These are phyloP conservation scores for Schizophyllum commune DNA, from an alignment of 1,284 basidiomycete genomes.

Conservation along the genomic window DNA sequence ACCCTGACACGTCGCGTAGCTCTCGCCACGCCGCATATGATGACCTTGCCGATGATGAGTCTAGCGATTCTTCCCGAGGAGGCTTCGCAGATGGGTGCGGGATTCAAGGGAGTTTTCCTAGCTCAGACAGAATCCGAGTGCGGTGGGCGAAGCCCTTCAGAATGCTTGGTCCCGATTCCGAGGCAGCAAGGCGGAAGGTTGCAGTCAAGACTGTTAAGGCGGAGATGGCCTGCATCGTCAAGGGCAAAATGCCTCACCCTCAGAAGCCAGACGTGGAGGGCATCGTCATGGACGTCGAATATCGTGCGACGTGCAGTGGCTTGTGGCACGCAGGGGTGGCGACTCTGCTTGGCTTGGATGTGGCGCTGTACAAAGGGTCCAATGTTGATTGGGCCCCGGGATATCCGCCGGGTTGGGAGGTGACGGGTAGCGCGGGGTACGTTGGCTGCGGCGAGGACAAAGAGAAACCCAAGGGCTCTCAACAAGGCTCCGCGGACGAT, in stretches of 20 bases:
- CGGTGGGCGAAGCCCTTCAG: conserved; percentile 69
- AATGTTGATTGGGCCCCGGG: conserved; percentile 59
- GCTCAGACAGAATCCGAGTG: conserved; percentile 62
- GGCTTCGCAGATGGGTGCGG: conserved; percentile 54
- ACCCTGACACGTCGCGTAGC: conserved; percentile 41
- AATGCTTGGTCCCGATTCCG: conserved; percentile 29
- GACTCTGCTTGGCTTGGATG: conserved; percentile 70
- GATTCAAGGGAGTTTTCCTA: conserved; percentile 72
- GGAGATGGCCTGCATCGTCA: conserved; percentile 53
- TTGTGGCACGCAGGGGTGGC: conserved; percentile 78
- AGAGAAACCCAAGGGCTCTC: conserved; percentile 17
- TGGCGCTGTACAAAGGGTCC: conserved; percentile 56
- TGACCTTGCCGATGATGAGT: conserved; percentile 74
- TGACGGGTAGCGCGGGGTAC: conserved; percentile 56
- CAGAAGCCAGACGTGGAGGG: conserved; percentile 39
- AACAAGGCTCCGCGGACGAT: conserved; percentile 45
- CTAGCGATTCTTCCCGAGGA: conserved; percentile 59
- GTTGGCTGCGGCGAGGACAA: conserved; percentile 41
- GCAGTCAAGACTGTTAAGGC: conserved; percentile 59
- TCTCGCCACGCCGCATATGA: conserved; percentile 44
- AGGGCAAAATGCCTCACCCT: conserved; percentile 37
- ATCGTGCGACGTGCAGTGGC: conserved; percentile 63
- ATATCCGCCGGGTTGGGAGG: conserved; percentile 44
- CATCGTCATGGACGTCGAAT: conserved; percentile 61
- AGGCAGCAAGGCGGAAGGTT: conserved; percentile 52